A percentile compares a stretch with the other conserved stretches of the same genome.
Conservation (phyloP, 2,329 filamentous ascomycete genomes). For the Fonsecaea nubica region DNA sequence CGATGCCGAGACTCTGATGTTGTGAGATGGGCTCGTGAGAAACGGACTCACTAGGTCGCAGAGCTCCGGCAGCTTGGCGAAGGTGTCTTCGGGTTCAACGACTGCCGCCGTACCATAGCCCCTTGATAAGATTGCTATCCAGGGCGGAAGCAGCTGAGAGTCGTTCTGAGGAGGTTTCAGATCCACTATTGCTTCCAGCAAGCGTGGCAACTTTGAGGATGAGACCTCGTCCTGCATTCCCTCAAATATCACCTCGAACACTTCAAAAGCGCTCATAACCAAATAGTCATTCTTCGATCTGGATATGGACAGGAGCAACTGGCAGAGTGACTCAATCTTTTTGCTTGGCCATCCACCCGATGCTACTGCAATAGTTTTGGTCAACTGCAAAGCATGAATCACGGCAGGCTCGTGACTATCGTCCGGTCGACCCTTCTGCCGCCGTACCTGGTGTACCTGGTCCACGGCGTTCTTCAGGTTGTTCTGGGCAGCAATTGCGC, state of each 20-base stretch:
- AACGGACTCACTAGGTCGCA: constrained; percentile 82
- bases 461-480: constrained; percentile 76
- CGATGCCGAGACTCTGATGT: constrained; percentile 91
- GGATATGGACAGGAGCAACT: constrained; percentile 85
- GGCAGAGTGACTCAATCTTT: constrained; percentile 91
- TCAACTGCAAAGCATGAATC: constrained; percentile 89
- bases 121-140: constrained; percentile 93
- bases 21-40: constrained; percentile 84
- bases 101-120: constrained; percentile 94
- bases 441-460: constrained; percentile 71
- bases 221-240: constrained; percentile 87
- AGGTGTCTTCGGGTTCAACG: constrained; percentile 86
- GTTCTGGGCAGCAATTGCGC: constrained; percentile 85
- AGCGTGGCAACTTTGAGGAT: constrained; percentile 83
- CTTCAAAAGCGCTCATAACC: constrained; percentile 94
- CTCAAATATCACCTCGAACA: constrained; percentile 96
- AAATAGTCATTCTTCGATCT: constrained; percentile 92
- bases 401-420: constrained; percentile 77
- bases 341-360: constrained; percentile 95
- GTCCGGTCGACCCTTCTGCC: constrained; percentile 59
- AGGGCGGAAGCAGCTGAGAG: constrained; percentile 90
- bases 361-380: constrained; percentile 85
- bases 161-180: constrained; percentile 91
- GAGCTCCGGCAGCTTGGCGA: constrained; percentile 83
- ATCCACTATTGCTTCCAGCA: constrained; percentile 91